phyloP scores from a whole-genome alignment of 768 basidiomycete genomes.

The Trametopsis cervina region DNA sequence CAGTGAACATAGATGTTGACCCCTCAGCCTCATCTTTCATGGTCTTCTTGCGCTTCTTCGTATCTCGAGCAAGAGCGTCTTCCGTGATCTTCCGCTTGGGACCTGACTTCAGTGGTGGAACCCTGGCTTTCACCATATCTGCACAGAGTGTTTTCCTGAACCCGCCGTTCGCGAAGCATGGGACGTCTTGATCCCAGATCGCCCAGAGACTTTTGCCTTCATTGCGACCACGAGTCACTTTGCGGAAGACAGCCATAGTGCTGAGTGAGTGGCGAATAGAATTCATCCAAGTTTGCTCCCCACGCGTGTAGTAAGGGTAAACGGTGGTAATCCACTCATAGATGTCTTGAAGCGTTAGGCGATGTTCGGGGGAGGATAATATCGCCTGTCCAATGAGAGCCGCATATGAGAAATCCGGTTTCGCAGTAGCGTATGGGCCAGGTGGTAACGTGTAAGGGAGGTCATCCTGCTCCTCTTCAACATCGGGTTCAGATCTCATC shows the following conservation, averaged over 20 bases:
- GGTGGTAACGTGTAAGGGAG: conserved; percentile 75
- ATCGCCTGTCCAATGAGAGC: conserved; percentile 95
- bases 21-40: conserved; percentile 11
- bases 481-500: conserved; percentile 50
- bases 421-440: conserved; percentile 72
- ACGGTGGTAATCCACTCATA: conserved; percentile 94
- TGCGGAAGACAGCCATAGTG: conserved; percentile 87
- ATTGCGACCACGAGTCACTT: conserved; percentile 68
- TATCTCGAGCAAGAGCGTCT: conserved; percentile 16
- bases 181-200: conserved; percentile 74
- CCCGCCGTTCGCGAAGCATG: conserved; percentile 79
- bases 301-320: conserved; percentile 89
- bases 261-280: conserved; percentile 96
- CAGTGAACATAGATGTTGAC: conserved; percentile 12
- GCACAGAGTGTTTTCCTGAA: conserved; percentile 58
- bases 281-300: conserved; percentile 96
- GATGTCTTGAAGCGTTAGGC: conserved; percentile 90
- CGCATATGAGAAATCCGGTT: conserved; percentile 89
- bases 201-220: conserved; percentile 86
- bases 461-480: conserved; percentile 52
- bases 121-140: conserved; percentile 31
- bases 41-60: conserved; percentile 26
- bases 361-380: conserved; percentile 73
- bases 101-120: conserved; percentile 22
- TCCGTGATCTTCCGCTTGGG: conserved; percentile 28